Evolutionary conservation across 345 rosid species (phyloP).

Genomic region (Arabidopsis arenosa): DNA sequence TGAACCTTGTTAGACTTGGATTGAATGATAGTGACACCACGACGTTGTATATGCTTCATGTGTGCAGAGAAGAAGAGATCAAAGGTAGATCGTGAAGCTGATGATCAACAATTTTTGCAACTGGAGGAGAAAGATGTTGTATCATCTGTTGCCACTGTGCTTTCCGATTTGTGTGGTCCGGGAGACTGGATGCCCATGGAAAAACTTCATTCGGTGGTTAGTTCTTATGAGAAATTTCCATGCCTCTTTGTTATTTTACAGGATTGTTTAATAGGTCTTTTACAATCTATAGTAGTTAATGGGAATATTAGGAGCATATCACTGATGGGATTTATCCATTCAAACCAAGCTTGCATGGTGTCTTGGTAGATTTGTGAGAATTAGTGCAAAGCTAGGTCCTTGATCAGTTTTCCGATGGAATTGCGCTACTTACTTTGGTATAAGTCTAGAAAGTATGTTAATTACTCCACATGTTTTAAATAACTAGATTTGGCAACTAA

Average conservation of each 20-base stretch:
- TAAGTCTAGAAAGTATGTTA: not conserved
- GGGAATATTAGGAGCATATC: not conserved
- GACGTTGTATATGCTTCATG: slow-evolving; percentile 26
- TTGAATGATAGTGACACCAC: not conserved
- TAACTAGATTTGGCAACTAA: not conserved
- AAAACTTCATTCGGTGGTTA: slow-evolving; percentile 88
- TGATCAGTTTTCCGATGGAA: not conserved
- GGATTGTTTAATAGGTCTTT: not conserved
- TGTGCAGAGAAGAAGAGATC: slow-evolving; percentile 79
- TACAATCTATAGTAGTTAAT: not conserved
- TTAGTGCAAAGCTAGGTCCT: slow-evolving; percentile 3
- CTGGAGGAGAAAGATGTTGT: slow-evolving; percentile 98
- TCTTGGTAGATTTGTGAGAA: not conserved
- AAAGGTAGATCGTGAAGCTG: slow-evolving; percentile 89
- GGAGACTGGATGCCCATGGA: slow-evolving; percentile 99
- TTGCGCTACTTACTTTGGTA: not conserved
- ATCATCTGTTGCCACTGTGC: slow-evolving; percentile 96
- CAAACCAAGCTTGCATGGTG: not conserved
- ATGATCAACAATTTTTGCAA: slow-evolving; percentile 85
- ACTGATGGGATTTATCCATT: not conserved
- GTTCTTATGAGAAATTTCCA: not conserved
- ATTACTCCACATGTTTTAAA: not conserved
- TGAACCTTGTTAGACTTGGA: not conserved
- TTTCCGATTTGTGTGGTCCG: slow-evolving; percentile 97
- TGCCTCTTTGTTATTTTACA: not conserved